Base-by-base conservation (phyloP, 2,329 filamentous ascomycete genomes). In the Lachnellula occidentalis region DNA sequence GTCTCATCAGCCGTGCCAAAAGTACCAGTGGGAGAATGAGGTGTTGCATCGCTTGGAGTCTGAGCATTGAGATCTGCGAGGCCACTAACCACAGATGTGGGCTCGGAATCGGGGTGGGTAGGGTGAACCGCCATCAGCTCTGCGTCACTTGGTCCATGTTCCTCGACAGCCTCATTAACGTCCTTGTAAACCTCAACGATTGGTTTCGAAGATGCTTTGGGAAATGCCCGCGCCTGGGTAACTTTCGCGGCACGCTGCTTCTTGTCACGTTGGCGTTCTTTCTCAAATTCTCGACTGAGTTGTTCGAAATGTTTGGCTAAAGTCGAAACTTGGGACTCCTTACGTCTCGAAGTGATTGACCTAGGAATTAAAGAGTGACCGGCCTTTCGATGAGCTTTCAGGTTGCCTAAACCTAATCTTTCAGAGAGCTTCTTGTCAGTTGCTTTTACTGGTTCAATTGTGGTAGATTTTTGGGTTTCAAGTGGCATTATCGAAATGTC, bases 171-270 rank as follows among this genome's bases (percentile, higher is more conserved):
- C 70, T 96, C 91, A 54, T 92, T 86, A 4, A 96, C 90, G 69
- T 96, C 90, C 62, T 89, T 88, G 69, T 97, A 99, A 8, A 99
- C 91, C 70, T 97, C 90, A 15, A 99, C 92, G 57, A 95, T 92
- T 6, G 94, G 92, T 65, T 92, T 94, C n/a, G 92, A 95, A 17
- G 90, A 92, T 41, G 91, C 90, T 60, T 94, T 83, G 19, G 94
- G 92, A 68, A 92, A 92, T 1, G 90, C 90, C 58, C 92, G 82
- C 14, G 90, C 89, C 69, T 79, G 78, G 43, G 82, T 80, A 67
- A 87, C 85, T 66, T 86, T 90, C 45, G 89, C 88, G 24, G 90
- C 88, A 56, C 90, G 78, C 69, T 91, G 87, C 64, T 86, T 87
- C 61, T 89, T 83, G 69, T 97, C 92, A 48, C 88, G 86, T 62